These are phyloP conservation scores for Fusarium chuoi DNA, from an alignment of 2,329 filamentous ascomycete genomes.

Conservation along the genomic window DNA sequence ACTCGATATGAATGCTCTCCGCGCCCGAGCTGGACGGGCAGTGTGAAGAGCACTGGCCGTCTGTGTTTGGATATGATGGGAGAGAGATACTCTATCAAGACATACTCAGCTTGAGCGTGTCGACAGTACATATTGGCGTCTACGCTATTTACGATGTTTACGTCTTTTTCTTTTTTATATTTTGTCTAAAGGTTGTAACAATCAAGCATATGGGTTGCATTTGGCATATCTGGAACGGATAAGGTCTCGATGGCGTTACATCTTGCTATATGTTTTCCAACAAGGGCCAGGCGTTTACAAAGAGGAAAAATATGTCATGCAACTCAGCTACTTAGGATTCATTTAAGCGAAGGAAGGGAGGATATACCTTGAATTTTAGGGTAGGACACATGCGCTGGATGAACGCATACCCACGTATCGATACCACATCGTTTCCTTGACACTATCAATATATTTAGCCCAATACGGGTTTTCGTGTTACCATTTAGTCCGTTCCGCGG, in stretches of 20 bases:
- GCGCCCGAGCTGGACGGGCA: conserved; percentile 38
- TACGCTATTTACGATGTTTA: conserved; percentile 28
- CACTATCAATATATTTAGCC: conserved; percentile 23
- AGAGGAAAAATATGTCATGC: conserved; percentile 27
- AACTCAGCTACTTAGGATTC: conserved; percentile 21
- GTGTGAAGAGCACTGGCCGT: conserved; percentile 40
- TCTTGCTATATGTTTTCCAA: conserved; percentile 18
- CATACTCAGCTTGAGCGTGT: neutral
- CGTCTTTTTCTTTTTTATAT: conserved; percentile 28
- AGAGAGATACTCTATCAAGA: neutral
- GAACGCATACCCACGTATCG: conserved; percentile 39
- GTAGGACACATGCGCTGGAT: conserved; percentile 33
- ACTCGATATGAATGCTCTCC: conserved; percentile 42
- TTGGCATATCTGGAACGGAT: conserved; percentile 24
- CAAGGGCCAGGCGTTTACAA: conserved; percentile 38
- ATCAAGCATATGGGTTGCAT: conserved; percentile 35
- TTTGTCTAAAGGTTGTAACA: conserved; percentile 33
- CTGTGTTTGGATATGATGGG: conserved; percentile 33
- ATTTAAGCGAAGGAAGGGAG: conserved; percentile 5
- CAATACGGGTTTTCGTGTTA: neutral
- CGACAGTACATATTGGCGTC: conserved; percentile 11
- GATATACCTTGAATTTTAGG: conserved; percentile 36
- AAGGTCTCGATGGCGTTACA: conserved; percentile 35
- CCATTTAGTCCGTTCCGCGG: neutral
- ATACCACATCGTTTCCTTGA: conserved; percentile 43